Evolutionary conservation across 139 green algal species (phyloP).

Genomic region (Eudorina sp.): DNA sequence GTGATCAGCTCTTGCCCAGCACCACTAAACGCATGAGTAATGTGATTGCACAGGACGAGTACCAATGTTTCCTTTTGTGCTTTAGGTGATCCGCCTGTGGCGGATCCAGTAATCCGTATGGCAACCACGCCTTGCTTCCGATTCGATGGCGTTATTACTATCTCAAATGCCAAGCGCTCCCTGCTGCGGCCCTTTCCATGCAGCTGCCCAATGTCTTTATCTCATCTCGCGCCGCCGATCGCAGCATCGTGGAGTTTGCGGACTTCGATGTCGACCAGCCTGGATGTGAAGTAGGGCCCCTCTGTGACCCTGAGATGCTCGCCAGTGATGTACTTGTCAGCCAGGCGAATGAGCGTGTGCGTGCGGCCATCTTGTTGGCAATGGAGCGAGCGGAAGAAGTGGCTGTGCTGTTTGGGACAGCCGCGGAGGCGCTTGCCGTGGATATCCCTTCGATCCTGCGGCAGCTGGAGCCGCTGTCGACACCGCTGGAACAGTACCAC

Average conservation of each 20-base stretch:
- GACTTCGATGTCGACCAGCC: slow-evolving; percentile 18
- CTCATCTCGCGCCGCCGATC: background rate
- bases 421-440: slow-evolving; percentile 47
- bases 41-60: too few species aligned
- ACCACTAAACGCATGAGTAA: too few species aligned
- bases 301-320: slow-evolving; percentile 3
- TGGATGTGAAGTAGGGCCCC: background rate
- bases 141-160: too few species aligned
- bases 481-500: slow-evolving; percentile 61
- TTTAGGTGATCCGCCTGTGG: too few species aligned
- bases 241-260: background rate
- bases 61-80: too few species aligned
- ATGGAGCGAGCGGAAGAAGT: slow-evolving; percentile 58
- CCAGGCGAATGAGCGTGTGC: slow-evolving; percentile 33
- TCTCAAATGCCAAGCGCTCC: too few species aligned
- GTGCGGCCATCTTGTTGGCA: slow-evolving; percentile 3
- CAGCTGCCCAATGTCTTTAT: slow-evolving; percentile 46
- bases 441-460: slow-evolving; percentile 50
- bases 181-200: too few species aligned
- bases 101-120: too few species aligned
- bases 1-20: too few species aligned
- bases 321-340: background rate
- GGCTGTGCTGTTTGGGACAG: slow-evolving; percentile 48
- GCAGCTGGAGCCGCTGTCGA: slow-evolving; percentile 51
- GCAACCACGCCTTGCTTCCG: too few species aligned